Evolutionary conservation across 2,329 filamentous ascomycete species (phyloP).

Genomic region (Ascochyta fabae): DNA sequence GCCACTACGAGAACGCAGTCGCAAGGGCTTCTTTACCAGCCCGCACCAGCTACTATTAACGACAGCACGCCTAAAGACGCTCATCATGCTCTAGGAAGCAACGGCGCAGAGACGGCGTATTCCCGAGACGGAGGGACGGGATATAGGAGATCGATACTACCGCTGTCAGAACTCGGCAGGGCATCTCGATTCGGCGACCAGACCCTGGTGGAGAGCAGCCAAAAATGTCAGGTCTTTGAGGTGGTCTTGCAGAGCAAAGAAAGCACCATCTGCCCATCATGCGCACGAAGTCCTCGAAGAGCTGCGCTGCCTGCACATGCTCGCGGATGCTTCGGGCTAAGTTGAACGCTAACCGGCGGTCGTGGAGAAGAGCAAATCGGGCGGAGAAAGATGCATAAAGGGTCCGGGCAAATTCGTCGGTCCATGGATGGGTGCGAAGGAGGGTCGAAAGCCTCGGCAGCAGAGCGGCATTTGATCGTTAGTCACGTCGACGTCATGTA

Average conservation of each 20-base stretch:
- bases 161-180: slow-evolving; percentile 31
- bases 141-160: slow-evolving; percentile 17
- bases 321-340: slow-evolving; percentile 34
- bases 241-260: slow-evolving; percentile 35
- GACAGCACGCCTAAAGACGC: slow-evolving; percentile 1
- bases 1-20: slow-evolving; percentile 6
- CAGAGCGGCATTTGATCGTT: slow-evolving; percentile 5
- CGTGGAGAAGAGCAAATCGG: slow-evolving; percentile 3
- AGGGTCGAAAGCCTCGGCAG: slow-evolving; percentile 1
- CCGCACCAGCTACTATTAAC: background rate
- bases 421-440: background rate
- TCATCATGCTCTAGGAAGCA: background rate
- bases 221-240: slow-evolving; percentile 34
- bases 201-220: slow-evolving; percentile 4
- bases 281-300: slow-evolving; percentile 27
- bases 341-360: slow-evolving; percentile 14
- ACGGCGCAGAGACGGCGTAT: slow-evolving; percentile 14
- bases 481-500: slow-evolving; percentile 11
- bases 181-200: slow-evolving; percentile 25
- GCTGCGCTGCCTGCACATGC: slow-evolving; percentile 32
- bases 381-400: slow-evolving; percentile 2
- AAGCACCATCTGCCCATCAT: slow-evolving; percentile 31
- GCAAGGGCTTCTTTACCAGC: background rate
- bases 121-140: slow-evolving; percentile 23
- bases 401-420: background rate